Base-by-base conservation (phyloP, 1,284 basidiomycete genomes). In the Puccinia polysora region DNA sequence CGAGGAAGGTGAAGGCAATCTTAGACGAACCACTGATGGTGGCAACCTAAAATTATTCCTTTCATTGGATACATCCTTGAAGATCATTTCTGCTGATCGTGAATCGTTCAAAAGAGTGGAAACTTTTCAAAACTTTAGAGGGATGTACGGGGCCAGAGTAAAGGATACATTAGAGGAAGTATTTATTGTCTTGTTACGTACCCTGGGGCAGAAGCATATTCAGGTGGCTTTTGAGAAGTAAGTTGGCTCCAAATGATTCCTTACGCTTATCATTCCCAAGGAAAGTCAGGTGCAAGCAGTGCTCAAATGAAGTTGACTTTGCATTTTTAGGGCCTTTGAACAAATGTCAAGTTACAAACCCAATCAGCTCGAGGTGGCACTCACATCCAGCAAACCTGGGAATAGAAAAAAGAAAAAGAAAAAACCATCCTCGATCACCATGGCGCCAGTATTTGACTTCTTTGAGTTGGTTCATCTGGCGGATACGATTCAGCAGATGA, bases 381-480 rank as follows among this genome's bases (percentile, higher is more conserved):
- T 10, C 10, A 10, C 40, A 45, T 10, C 10, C n/a, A 45, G n/a
- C 4, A 43, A 20, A 40, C 25, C 23, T 15, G 40, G 18, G 34
- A 60, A 30, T n/a, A 36, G 7, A n/a, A n/a, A 20, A 36, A 55
- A n/a, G 32, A 34, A 32, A 40, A 45, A 36, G 43, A 47, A 38
- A 34, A 34, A 38, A 53, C 75, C 20, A 92, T 97, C 0, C 91
- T 15, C 20, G 47, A 49, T 28, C 20, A 28, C 6, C 55, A 15
- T 2, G 23, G 15, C 92, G 0, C 93, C 95, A 0, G 81, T 98
- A 1, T 82, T 97, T 53, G 93, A 97, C 80, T 98, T 98, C 81
- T 97, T 98, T 76, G 95, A 97, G 82, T 84, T 98, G 18, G 94
- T 96, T 0, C 95, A 98, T 81, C 84, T 97, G 18, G 96, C 92